Base-by-base conservation (phyloP, 371 early-diverging fungal species). In the Mortierella sp. region DNA sequence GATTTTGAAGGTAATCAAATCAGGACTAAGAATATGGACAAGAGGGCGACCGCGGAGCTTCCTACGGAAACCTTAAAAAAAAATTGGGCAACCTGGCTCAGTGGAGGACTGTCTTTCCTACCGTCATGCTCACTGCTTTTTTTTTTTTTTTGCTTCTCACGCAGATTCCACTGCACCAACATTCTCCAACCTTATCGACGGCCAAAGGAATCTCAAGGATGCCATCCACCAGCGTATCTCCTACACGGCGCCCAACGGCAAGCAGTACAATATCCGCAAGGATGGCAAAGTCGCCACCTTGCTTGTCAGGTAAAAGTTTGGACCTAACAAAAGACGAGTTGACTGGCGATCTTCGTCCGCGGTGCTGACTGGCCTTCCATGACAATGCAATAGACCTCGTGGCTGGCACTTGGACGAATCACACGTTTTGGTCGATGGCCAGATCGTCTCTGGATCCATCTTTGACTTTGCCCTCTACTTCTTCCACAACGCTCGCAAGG, bases 371-470 rank as follows among this genome's bases (percentile, higher is more conserved):
- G n/a, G n/a, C n/a, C n/a, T n/a, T n/a, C n/a, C n/a, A n/a, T n/a
- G n/a, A n/a, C n/a, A n/a, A n/a, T n/a, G n/a, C 12, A 47, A 38
- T 34, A 86, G 96, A 45, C 96, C 97, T 50, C 92, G 97, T 82
- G 97, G 96, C 34, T 97, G 97, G 97, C 97, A 97, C 79, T 85
- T 97, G 90, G 93, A 92, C 65, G 97, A 97, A 81, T 92, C 91
- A 76, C 97, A 97, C 67, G 80, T 97, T 50, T 80, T 95, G 46
- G 83, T 97, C 31, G 96, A 97, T 74, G 95, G 94, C 23, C 88
- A 92, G 80, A 92, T 96, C 60, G 80, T 84, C 67, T 95, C 97
- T n/a, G 97, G 89, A 8, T 93, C 94, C 54, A 84, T 97, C 69
- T 95, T 97, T 74, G 97, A 97, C 84, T 97, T 96, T 82, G 97